Conservation (phyloP, 352 stramenopile species). For the Phytophthora citricola region DNA sequence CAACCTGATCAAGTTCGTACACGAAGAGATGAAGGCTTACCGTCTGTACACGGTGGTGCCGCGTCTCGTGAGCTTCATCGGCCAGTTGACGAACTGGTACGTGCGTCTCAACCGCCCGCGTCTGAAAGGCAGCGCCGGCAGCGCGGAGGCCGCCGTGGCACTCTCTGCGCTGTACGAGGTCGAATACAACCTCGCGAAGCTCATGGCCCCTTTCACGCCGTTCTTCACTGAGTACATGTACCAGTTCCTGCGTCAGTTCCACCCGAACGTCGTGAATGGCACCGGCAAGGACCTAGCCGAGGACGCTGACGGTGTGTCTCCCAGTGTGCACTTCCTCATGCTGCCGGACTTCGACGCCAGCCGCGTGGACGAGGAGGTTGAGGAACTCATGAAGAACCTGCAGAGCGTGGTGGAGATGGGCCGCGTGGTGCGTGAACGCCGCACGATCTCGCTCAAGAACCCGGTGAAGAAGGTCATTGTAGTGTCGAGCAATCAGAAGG, state of each 20-base stretch:
- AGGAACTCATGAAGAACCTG: constrained; percentile 95
- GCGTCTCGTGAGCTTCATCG: constrained; percentile 97
- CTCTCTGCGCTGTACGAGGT: constrained; percentile 98
- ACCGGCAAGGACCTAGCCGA: constrained; percentile 84
- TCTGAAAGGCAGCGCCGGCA: constrained; percentile 95
- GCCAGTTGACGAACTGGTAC: constrained; percentile 99
- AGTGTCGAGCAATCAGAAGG: constrained; percentile 88
- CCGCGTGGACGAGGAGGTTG: constrained; percentile 93
- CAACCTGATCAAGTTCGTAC: constrained; percentile 98
- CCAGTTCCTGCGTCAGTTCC: constrained; percentile 97
- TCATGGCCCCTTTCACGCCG: constrained; percentile 99
- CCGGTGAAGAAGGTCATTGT: constrained; percentile 97
- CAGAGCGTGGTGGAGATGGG: constrained; percentile 97
- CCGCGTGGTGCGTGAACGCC: constrained; percentile 96
- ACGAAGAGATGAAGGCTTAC: constrained; percentile 98
- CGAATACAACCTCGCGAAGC: constrained; percentile 93
- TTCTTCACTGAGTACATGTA: constrained; percentile 99
- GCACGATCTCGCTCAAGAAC: constrained; percentile 97
- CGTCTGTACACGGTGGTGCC: constrained; percentile 99
- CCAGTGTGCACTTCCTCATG: constrained; percentile 97
- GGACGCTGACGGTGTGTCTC: constrained; percentile 92
- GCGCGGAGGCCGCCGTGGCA: constrained; percentile 83
- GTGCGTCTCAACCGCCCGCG: constrained; percentile 98
- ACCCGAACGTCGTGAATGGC: constrained; percentile 85
- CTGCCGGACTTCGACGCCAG: constrained; percentile 94